Base-by-base conservation (phyloP, 306 rosid genomes). In the Vachellia pachyceras region DNA sequence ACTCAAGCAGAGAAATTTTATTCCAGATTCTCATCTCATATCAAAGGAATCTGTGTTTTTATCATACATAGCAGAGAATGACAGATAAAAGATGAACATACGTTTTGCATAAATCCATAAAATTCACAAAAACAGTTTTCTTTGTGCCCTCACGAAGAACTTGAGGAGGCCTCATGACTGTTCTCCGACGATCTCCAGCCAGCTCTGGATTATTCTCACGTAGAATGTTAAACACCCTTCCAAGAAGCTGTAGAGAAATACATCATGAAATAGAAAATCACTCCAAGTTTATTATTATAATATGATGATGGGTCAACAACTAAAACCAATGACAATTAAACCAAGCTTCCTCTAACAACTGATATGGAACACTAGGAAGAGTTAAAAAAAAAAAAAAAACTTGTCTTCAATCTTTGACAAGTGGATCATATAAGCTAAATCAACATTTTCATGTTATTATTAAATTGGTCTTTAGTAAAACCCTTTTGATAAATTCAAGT, bases 151-250 rank as follows among this genome's bases (percentile, higher is more conserved):
- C 98, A 78, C 98, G 98, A 80, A 94, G 97, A 82, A 94, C 98
- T 89, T 94, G 97, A 25, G 98, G 98, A 81, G 98, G 98, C 90
- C 98, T 91, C 97, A 94, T 92, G 71, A 94, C 98, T 52, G 97
- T 92, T 81, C 98, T 87, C 49, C 93, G 91, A 75, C 94, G 85
- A 57, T 91, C 97, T 44, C 98, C 97, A 33, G 98, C 97, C 79
- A 94, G 94, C 79, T 94, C 98, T 0, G 98, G 98, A 83, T 94
- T 94, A 80, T 94, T 89, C 86, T 94, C 98, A 3, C 98, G 88
- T 44, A 94, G 93, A 81, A 94, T 94, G 85, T 94, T 91, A 65
- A 92, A 92, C 80, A 94, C 97, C 87, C 98, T 88, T 55, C 94
- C 98, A 82, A 94, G 92, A 82, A 94, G 98, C 98, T 94, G 90